Base-by-base conservation (phyloP, 2,329 filamentous ascomycete species). In the Chrysoporthe deuterocubensis region DNA sequence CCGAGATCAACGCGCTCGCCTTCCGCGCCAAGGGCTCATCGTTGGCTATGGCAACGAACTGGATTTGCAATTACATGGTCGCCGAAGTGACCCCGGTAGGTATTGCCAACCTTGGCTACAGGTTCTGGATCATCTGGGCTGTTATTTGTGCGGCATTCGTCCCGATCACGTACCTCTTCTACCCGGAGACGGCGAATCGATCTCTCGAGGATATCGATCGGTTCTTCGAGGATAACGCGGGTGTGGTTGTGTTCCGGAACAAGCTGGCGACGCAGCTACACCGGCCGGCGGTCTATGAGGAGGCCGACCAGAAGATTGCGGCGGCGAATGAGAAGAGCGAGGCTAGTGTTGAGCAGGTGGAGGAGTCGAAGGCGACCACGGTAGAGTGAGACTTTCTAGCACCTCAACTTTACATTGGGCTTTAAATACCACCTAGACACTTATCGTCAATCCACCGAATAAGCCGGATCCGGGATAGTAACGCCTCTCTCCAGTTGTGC, bases 51-150 rank as follows among this genome's bases (percentile, higher is more conserved):
- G 76, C 77, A 3, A 75, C 74, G 9, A 77, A 78, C 67, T 78
- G 78, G 77, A 73, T 77, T 32, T 69, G 74, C 70, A 77, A 75
- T 42, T 78, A 77, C 60, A 71, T 78, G 60, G 75, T 78, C 4
- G 76, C 78, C 8, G 71, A 77, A 67, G 76, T 78, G 52, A 79
- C 77, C 0, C 77, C 77, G 2, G 65, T 71, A 5, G 77, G 75
- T 1, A 75, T 78, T 48, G 74, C 80, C 32, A 82, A 80, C 32
- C 76, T 87, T 0, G 78, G 79, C 0, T 86, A 82, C 78, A 79
- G 78, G 57, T 84, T 82, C 73, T 86, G 82, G 76, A 79, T 85
- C 64, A 81, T 86, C 54, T 86, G 80, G 77, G 79, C 81, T 1
- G 78, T 82, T 42, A 79, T 83, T 66, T 82, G 80, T 72, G 77